Conservation (phyloP, 1,284 basidiomycete genomes). For the Cutaneotrichosporon sp. region DNA sequence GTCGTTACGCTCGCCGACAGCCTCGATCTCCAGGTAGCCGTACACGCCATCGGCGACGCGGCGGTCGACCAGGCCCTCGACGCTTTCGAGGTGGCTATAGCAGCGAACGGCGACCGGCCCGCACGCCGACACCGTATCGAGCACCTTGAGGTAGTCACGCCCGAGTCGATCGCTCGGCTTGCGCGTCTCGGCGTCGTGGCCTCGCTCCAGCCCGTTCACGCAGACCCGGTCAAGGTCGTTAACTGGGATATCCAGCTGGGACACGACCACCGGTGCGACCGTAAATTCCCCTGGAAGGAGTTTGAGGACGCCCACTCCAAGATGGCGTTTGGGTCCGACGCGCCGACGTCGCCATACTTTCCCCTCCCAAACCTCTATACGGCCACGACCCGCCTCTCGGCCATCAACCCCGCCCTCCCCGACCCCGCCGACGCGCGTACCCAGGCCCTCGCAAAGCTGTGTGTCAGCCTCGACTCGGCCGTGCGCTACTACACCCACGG, state of each 20-base stretch:
- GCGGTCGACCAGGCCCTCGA: slow-evolving; percentile 33
- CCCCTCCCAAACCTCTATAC: slow-evolving; percentile 30
- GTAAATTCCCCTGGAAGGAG: slow-evolving; percentile 31
- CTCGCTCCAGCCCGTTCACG: slow-evolving; percentile 36
- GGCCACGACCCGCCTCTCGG: slow-evolving; percentile 27
- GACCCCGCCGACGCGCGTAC: slow-evolving; percentile 13
- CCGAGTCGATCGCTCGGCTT: slow-evolving; percentile 24
- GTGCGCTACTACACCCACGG: slow-evolving; percentile 24
- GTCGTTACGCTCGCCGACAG: slow-evolving; percentile 28
- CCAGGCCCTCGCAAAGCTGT: slow-evolving; percentile 5
- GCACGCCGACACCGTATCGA: slow-evolving; percentile 27
- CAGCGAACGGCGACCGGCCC: slow-evolving; percentile 17
- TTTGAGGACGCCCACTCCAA: slow-evolving; percentile 20
- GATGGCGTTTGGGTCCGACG: slow-evolving; percentile 33
- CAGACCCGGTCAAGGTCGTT: slow-evolving; percentile 28
- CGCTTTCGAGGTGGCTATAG: slow-evolving; percentile 24
- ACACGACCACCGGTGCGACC: slow-evolving; percentile 27
- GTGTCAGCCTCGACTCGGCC: slow-evolving; percentile 14
- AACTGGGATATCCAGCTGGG: slow-evolving; percentile 27
- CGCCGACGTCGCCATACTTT: slow-evolving; percentile 30
- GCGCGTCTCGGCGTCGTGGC: slow-evolving; percentile 27
- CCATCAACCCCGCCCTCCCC: slow-evolving; percentile 21
- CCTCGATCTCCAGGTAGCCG: slow-evolving; percentile 29
- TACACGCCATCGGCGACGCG: slow-evolving; percentile 37
- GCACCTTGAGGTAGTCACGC: slow-evolving; percentile 30